Conservation (phyloP, 306 rosid genomes). For the Castanopsis chinensis region DNA sequence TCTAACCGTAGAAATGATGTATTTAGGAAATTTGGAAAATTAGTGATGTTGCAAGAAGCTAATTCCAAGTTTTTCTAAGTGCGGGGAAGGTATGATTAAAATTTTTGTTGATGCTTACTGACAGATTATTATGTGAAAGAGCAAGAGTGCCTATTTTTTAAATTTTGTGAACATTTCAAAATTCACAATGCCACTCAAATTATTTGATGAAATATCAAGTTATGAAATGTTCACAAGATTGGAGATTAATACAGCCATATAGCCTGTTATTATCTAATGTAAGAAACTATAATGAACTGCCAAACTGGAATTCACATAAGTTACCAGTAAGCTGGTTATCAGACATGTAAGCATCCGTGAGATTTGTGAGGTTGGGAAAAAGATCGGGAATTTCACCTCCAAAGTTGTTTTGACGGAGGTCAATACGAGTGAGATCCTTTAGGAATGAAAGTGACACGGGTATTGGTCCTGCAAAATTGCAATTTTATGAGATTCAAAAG, state of each 20-base stretch:
- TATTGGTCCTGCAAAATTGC: background rate
- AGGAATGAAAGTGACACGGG: conserved; percentile 1
- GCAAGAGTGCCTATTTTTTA: background rate
- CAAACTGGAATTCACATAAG: too few species aligned
- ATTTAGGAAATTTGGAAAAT: conserved; percentile 22
- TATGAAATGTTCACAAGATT: rapidly evolving
- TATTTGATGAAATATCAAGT: background rate
- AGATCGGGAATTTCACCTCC: too few species aligned
- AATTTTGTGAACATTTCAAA: background rate
- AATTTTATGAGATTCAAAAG: background rate
- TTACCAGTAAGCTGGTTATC: background rate
- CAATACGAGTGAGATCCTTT: background rate
- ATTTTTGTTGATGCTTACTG: background rate
- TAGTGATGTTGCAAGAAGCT: conserved; percentile 18
- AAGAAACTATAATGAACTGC: background rate
- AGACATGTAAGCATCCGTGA: too few species aligned
- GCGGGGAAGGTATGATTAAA: background rate
- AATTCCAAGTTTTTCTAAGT: rapidly evolving
- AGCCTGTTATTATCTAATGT: background rate
- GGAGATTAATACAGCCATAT: conserved; percentile 13
- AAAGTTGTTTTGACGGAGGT: background rate
- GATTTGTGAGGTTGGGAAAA: too few species aligned
- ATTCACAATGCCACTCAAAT: conserved; percentile 6
- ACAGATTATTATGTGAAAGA: background rate
- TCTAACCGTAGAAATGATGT: too few species aligned